These are phyloP conservation scores for Aureobasidium subglaciale DNA, from an alignment of 2,329 filamentous ascomycete genomes.

Conservation along the genomic window DNA sequence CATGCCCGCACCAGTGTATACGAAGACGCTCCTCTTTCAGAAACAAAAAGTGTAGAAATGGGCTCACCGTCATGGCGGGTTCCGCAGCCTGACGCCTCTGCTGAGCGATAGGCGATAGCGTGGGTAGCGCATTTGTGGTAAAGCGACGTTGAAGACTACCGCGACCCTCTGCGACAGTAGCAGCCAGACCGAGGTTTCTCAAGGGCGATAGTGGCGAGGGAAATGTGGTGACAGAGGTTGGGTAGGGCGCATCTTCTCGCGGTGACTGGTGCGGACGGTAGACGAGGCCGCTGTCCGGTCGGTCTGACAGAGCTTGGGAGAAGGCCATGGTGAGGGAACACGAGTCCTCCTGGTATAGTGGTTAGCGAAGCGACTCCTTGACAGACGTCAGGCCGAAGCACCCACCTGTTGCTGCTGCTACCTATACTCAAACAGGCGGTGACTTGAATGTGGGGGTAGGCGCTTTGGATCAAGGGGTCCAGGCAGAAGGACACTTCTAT, in stretches of 20 bases:
- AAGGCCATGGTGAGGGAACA: constrained; percentile 51
- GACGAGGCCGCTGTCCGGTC: constrained; percentile 67
- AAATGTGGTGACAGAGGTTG: constrained; percentile 46
- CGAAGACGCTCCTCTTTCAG: background rate
- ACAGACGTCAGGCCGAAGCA: background rate
- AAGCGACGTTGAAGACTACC: constrained; percentile 81
- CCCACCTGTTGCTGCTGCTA: constrained; percentile 2
- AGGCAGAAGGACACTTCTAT: background rate
- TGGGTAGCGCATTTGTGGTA: constrained; percentile 79
- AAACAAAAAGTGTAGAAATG: background rate
- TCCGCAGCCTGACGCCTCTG: constrained; percentile 46
- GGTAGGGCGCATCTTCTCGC: constrained; percentile 67
- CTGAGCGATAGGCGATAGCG: constrained; percentile 56
- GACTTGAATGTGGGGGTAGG: constrained; percentile 12
- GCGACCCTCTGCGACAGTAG: constrained; percentile 60
- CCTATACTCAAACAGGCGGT: constrained; percentile 15
- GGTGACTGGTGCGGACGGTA: constrained; percentile 72
- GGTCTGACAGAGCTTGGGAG: constrained; percentile 54
- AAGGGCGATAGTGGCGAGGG: constrained; percentile 55
- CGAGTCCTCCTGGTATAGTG: background rate
- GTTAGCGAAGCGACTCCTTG: constrained; percentile 1
- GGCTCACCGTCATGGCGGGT: constrained; percentile 14
- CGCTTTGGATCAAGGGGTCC: constrained; percentile 14
- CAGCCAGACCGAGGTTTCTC: constrained; percentile 35
- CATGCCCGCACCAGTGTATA: background rate